Evolutionary conservation across 2,329 filamentous ascomycete genomes (phyloP), one percentile per base, ranked within the genome.

Genomic region (Proliferodiscus dingleyae): DNA sequence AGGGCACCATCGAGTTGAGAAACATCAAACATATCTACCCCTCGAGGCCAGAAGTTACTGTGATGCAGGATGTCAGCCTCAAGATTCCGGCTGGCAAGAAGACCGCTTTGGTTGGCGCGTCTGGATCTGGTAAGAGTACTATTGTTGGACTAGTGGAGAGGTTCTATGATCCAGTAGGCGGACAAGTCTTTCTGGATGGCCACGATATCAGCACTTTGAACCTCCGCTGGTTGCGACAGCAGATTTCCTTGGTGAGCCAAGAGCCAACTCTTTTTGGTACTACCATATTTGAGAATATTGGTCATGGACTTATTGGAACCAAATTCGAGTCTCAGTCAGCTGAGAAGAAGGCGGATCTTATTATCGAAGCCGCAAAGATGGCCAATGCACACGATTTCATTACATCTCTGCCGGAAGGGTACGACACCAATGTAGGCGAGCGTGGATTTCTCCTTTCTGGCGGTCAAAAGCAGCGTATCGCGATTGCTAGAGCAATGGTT

Each of bases 381-480:
- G 87, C 93, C 11, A 96, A 97, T 57, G 91, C 91, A 1, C 90
- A 97, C 63, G 89, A 95, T 54, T 98, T 98, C 63, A 84, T 98
- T 54, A 78, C 72, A 5, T 68, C 75, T 10, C 76, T 97, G 1
- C 89, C 93, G 0, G 86, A 97, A 56, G 86, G 87, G 2, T 97
- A 97, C 59, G 80, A 95, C 54, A 97, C 93, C 0, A 83, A 94
- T 54, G 91, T 97, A n/a, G 93, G 93, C 46, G 89, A 97, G 66
- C 84, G 90, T 52, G 93, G 93, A 8, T 95, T 95, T 63, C 70
- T 96, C 42, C 75, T 98, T 7, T 95, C 88, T 45, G 93, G 93
- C 64, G 93, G 93, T 28, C 93, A 98, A 68, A 95, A 96, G 66
- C 93, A 97, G 68, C 87, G 93, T 57, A 94, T 97, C 61, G 90